These are phyloP conservation scores for Flaveria linearis DNA, from an alignment of 129 eudicot genomes.

Conservation along the genomic window DNA sequence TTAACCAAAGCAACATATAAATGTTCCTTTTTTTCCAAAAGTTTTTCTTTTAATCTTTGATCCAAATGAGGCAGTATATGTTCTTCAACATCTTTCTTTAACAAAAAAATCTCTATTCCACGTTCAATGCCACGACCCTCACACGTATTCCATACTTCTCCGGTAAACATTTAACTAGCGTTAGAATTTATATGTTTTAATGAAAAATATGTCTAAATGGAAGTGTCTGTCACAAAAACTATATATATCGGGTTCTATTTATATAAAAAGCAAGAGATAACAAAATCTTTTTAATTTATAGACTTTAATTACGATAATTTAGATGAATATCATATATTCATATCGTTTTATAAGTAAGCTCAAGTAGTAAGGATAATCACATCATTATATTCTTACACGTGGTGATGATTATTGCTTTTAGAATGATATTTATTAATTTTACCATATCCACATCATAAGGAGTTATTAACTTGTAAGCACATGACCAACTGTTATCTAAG, in stretches of 20 bases:
- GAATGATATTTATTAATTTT: not conserved
- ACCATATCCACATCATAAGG: not conserved
- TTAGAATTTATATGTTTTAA: not conserved
- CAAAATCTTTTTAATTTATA: not conserved
- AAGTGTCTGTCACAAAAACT: not conserved
- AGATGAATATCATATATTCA: not conserved
- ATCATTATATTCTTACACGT: not conserved
- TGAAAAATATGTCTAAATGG: not conserved
- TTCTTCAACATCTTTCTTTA: not conserved
- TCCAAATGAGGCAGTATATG: not conserved
- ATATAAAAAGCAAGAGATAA: not conserved
- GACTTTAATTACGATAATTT: not conserved
- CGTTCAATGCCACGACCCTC: not conserved
- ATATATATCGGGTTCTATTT: not conserved
- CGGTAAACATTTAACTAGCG: not conserved
- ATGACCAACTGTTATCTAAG: not conserved
- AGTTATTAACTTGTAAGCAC: not conserved
- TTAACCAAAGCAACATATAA: not conserved
- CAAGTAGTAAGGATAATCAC: not conserved
- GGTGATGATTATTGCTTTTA: not conserved
- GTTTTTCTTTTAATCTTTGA: not conserved
- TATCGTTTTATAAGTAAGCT: not conserved
- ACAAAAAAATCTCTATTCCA: not conserved
- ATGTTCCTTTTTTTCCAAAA: not conserved
- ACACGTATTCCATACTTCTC: not conserved